Evolutionary conservation across 1,284 basidiomycete species (phyloP).

Genomic region (Cryptococcus amylolentus): DNA sequence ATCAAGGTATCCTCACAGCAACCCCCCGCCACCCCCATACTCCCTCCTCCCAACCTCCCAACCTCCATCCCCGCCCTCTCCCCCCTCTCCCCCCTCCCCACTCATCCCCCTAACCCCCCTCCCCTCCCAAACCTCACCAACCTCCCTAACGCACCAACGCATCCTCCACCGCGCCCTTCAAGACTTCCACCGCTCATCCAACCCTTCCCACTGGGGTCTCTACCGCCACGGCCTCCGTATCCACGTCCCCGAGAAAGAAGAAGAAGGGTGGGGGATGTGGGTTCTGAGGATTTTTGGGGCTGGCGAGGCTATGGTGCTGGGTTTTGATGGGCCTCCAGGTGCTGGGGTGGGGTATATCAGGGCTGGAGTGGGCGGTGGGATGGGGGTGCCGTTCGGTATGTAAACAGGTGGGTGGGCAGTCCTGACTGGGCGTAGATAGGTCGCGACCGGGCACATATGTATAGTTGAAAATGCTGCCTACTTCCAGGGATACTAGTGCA

Average conservation of each 20-base stretch:
- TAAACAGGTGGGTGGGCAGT: not conserved
- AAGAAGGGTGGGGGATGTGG: not conserved
- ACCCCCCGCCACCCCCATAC: not conserved
- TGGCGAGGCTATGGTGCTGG: not conserved
- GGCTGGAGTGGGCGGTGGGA: not conserved
- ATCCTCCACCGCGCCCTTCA: not conserved
- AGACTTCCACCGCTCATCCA: slow-evolving; percentile 1
- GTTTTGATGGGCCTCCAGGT: not conserved
- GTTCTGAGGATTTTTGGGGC: not conserved
- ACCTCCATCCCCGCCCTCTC: not conserved
- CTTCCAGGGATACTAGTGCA: no score
- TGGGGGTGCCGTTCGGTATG: not conserved
- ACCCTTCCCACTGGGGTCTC: slow-evolving; percentile 3
- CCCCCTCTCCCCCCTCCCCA: not conserved
- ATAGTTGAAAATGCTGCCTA: no score
- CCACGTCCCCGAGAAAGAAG: not conserved
- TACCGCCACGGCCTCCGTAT: slow-evolving; percentile 4
- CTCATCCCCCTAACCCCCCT: not conserved
- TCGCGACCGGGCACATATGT: no score
- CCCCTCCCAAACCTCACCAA: not conserved
- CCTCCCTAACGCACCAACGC: not conserved
- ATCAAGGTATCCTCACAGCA: not conserved
- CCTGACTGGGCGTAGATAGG: no score
- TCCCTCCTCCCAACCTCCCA: not conserved
- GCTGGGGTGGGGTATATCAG: not conserved